Base-by-base conservation (phyloP, 1,139 yeast genomes). In the Scheffersomyces segobiensis region DNA sequence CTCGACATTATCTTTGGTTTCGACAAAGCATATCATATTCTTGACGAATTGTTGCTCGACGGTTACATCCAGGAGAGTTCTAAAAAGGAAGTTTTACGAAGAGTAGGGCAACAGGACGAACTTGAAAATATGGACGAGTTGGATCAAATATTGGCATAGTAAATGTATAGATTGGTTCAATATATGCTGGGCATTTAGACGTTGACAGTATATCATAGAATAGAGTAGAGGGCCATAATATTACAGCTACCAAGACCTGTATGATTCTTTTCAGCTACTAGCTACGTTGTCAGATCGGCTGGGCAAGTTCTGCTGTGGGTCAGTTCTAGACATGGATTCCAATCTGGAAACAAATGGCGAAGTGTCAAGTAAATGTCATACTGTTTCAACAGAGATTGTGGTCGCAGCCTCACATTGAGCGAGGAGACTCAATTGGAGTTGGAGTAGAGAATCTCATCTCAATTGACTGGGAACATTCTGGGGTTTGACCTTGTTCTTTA, bases 1-100 rank as follows among this genome's bases (percentile, higher is more conserved):
- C 76, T 91, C 67, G 96, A 93, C 74, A 93, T 95, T 62, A 95
- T 95, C 56, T 95, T 95, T 83, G 96, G 96, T 66, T 95, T 95
- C 75, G 91, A 89, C 67, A 90, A 91, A 71, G 98, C 98, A 0
- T 95, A 95, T 71, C 91, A 91, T 73, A 89, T 95, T 19, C 79
- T 96, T 64, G 98, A 95, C 72, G 99, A 96, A 72, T 79, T 95
- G 66, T 75, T 96, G 78, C 88, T 80, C 53, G 91, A 87, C 67
- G 99, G 99, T 0, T 88, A 89, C 58, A 73, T 95, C 21, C 92
- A 91, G 65, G 99, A 95, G 71, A 85, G 93, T 53, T 88, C 95
- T 14, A 88, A 89, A 66, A 83, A 87, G 56, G 97, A 91, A 67
- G 93, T 93, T 1, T 76, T 93, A 65, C 83, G 87, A 63, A 79